Conservation (phyloP, 306 rosid genomes). For the Quercus wislizeni region DNA sequence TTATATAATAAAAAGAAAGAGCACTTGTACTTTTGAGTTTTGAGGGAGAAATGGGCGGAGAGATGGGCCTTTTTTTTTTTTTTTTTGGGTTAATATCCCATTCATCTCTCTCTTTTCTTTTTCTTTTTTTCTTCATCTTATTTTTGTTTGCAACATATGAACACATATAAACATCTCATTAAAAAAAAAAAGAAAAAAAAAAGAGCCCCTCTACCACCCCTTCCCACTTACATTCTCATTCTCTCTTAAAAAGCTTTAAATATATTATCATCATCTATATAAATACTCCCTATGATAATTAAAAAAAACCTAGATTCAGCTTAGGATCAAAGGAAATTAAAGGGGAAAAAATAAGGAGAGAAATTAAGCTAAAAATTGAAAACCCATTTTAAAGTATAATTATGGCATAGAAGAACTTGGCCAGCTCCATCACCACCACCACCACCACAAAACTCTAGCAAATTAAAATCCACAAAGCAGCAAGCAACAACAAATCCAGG, state of each 20-base stretch:
- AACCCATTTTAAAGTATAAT: constrained; percentile 49
- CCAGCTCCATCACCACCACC: background rate
- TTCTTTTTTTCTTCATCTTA: constrained; percentile 12
- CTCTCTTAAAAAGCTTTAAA: constrained; percentile 30
- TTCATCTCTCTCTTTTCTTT: background rate
- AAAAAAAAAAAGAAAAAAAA: background rate
- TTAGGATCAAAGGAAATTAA: constrained; percentile 24
- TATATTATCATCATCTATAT: constrained; percentile 32
- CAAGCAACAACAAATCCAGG: background rate
- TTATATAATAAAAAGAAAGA: background rate
- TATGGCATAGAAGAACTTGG: constrained; percentile 22
- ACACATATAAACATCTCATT: constrained; percentile 53
- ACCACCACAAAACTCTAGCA: constrained; percentile 1
- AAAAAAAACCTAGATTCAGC: constrained; percentile 30
- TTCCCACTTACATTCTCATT: constrained; percentile 37
- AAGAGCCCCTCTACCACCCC: constrained; percentile 5
- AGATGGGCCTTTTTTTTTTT: background rate
- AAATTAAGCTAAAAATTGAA: constrained; percentile 20
- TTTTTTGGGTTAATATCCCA: background rate
- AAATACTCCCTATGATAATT: constrained; percentile 34
- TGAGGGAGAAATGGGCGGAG: constrained; percentile 19
- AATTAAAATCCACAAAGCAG: background rate
- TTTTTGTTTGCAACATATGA: constrained; percentile 55
- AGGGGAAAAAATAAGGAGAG: constrained; percentile 12
- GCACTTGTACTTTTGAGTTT: background rate